Evolutionary conservation across 495 filamentous ascomycete genomes (phyloP).

Genomic region (Pseudoneurospora amorphoporcata): DNA sequence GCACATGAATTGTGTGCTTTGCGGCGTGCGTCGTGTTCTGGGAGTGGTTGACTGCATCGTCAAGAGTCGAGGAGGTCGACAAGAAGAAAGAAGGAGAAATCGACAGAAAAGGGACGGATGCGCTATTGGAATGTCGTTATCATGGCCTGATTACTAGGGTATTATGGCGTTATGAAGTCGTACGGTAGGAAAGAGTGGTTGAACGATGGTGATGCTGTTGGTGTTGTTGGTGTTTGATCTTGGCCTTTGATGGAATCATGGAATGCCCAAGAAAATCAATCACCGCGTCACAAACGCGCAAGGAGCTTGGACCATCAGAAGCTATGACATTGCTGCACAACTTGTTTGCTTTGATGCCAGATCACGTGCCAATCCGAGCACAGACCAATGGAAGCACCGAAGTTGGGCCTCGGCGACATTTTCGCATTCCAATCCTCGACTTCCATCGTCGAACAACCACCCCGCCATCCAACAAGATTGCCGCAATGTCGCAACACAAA

Average conservation of each 20-base stretch:
- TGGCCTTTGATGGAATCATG: background rate
- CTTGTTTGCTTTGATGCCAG: background rate
- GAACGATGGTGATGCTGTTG: background rate
- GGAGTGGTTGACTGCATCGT: conserved; percentile 16
- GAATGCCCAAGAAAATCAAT: conserved; percentile 5
- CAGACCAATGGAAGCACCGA: background rate
- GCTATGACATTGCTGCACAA: background rate
- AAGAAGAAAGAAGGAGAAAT: background rate
- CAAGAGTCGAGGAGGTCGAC: background rate
- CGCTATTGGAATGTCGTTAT: background rate
- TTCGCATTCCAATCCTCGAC: background rate
- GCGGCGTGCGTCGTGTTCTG: conserved; percentile 24
- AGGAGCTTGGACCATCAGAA: conserved; percentile 12
- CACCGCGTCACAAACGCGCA: conserved; percentile 8
- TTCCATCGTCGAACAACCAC: background rate
- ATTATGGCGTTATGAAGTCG: background rate
- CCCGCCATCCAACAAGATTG: background rate
- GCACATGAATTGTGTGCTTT: conserved; percentile 25
- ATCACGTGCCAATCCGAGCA: background rate
- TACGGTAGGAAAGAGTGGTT: background rate
- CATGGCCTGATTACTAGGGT: background rate
- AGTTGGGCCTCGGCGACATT: background rate
- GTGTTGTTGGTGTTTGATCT: background rate
- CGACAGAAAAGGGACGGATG: background rate
- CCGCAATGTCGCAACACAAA: background rate